Conservation (phyloP, 23 red algal species). For the Gracilaria gracilis region DNA sequence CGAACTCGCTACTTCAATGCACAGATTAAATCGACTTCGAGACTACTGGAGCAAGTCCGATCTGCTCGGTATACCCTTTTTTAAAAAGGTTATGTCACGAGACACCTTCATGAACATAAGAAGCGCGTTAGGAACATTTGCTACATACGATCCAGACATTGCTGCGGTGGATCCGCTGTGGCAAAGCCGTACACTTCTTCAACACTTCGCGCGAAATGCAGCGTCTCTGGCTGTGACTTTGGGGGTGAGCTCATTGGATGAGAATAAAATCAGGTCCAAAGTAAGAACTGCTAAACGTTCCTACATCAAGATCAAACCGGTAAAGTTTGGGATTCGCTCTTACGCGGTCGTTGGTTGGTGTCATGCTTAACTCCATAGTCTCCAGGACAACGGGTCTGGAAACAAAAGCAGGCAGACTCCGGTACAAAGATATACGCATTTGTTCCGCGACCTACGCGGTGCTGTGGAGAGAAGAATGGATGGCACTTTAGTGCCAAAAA, state of each 20-base stretch:
- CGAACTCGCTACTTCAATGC: no score
- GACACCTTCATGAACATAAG: no score
- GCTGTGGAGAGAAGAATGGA: constrained; percentile 28
- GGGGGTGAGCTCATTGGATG: constrained; percentile 24
- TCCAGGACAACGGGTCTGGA: no score
- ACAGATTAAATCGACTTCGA: neutral
- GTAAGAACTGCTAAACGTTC: neutral
- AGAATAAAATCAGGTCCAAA: constrained; percentile 5
- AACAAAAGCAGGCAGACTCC: no score
- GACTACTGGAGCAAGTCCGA: constrained; percentile 22
- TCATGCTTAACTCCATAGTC: neutral
- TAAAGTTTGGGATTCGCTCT: constrained; percentile 30
- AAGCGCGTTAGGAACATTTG: neutral
- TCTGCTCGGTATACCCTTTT: constrained; percentile 2
- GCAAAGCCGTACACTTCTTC: constrained; percentile 4
- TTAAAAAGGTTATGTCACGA: no score
- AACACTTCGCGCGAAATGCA: constrained; percentile 33
- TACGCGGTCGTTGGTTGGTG: constrained; percentile 13
- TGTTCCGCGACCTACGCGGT: no score
- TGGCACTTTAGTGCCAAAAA: neutral
- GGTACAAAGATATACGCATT: no score
- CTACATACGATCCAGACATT: constrained; percentile 5
- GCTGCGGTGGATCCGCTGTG: constrained; percentile 14
- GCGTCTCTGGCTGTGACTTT: neutral
- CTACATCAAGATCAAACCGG: no score